phyloP scores from a whole-genome alignment of 306 rosid genomes.

The Oemleria cerasiformis region DNA sequence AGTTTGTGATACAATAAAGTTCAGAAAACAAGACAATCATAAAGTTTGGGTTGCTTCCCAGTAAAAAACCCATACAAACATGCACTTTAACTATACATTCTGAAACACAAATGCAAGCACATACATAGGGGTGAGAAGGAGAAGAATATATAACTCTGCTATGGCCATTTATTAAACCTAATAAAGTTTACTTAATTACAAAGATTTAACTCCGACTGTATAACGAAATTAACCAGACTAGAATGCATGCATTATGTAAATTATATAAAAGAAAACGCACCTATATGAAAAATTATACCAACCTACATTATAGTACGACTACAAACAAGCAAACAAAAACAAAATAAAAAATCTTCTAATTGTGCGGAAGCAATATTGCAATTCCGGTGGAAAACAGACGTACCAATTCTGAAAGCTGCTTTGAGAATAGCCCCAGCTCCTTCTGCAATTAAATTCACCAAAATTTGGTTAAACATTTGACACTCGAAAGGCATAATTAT shows the following conservation, averaged over 20 bases:
- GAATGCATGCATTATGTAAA: not conserved
- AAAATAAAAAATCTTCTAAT: not conserved
- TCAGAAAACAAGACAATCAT: not conserved
- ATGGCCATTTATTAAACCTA: not conserved
- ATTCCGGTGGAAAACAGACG: constrained; percentile 12
- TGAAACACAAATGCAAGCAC: not conserved
- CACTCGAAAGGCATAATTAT: not conserved
- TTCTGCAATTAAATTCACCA: constrained; percentile 47
- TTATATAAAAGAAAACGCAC: not conserved
- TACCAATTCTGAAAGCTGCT: constrained; percentile 60
- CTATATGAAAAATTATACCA: not conserved
- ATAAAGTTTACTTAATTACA: not conserved
- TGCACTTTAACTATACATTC: not conserved
- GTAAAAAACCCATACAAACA: not conserved
- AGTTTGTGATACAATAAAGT: not conserved
- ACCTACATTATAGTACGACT: no score
- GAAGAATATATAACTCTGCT: not conserved
- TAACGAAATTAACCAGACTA: not conserved
- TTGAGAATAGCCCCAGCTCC: constrained; percentile 61
- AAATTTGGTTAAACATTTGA: not conserved
- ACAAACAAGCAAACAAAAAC: no score
- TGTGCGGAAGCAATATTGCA: not conserved
- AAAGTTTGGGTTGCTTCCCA: not conserved
- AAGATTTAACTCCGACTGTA: not conserved
- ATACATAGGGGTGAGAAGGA: not conserved